Evolutionary conservation across 176 grass and related monocot genomes (phyloP).

Genomic region (Tillandsia fasciculata): DNA sequence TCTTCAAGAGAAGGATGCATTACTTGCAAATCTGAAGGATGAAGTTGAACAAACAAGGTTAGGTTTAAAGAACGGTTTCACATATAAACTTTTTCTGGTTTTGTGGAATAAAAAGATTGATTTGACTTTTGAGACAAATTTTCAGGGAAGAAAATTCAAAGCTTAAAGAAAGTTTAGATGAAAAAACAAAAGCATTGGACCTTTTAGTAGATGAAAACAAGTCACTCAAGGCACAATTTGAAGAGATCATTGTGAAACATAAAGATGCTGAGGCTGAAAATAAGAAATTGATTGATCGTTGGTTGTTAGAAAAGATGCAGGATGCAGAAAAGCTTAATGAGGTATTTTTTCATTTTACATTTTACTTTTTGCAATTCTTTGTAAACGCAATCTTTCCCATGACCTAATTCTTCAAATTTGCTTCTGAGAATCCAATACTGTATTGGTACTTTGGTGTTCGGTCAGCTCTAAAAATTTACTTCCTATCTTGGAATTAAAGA

Average conservation of each 20-base stretch:
- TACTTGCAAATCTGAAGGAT: slow-evolving; percentile 40
- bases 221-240: slow-evolving; percentile 50
- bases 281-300: slow-evolving; percentile 64
- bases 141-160: slow-evolving; percentile 68
- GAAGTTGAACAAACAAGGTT: slow-evolving; percentile 69
- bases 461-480: slow-evolving; percentile 8
- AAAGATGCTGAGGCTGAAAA: slow-evolving; percentile 62
- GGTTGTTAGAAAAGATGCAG: slow-evolving; percentile 98
- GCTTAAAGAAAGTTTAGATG: slow-evolving; percentile 56
- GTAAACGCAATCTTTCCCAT: slow-evolving; percentile 4
- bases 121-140: slow-evolving; percentile 13
- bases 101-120: slow-evolving; percentile 4
- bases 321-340: slow-evolving; percentile 97
- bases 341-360: slow-evolving; percentile 30
- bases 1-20: slow-evolving; percentile 66
- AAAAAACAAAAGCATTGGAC: slow-evolving; percentile 66
- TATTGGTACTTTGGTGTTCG: slow-evolving; percentile 5
- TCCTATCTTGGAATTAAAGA: background rate
- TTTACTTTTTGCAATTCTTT: slow-evolving; percentile 5
- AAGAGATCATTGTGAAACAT: slow-evolving; percentile 52
- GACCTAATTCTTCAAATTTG: background rate
- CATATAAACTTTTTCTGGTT: slow-evolving; percentile 12
- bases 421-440: background rate
- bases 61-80: slow-evolving; percentile 15
- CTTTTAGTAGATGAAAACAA: slow-evolving; percentile 81